Evolutionary conservation across 2,329 filamentous ascomycete genomes (phyloP).

Genomic region (Alternaria arbusti): DNA sequence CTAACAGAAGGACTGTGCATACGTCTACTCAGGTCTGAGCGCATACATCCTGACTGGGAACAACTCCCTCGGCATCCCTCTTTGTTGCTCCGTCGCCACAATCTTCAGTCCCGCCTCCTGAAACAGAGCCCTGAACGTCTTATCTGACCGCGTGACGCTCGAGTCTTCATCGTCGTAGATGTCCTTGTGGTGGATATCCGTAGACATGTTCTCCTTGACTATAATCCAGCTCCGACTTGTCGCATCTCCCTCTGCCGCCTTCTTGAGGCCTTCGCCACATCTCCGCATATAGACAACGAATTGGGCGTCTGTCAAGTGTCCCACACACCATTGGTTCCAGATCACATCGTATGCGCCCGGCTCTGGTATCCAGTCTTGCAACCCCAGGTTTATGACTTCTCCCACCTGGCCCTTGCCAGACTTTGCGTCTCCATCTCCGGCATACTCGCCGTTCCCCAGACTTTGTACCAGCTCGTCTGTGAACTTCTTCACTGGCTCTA

Average conservation of each 20-base stretch:
- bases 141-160: conserved; percentile 77
- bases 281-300: conserved; percentile 70
- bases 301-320: conserved; percentile 78
- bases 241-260: conserved; percentile 38
- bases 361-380: conserved; percentile 71
- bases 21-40: conserved; percentile 60
- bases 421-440: conserved; percentile 26
- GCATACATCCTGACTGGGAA: conserved; percentile 82
- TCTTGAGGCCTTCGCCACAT: conserved; percentile 60
- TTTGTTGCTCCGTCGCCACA: conserved; percentile 46
- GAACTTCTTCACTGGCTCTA: conserved; percentile 86
- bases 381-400: conserved; percentile 71
- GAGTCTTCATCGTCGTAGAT: conserved; percentile 78
- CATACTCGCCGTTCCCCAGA: conserved; percentile 27
- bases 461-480: conserved; percentile 62
- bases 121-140: conserved; percentile 74
- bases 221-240: conserved; percentile 63
- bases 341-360: conserved; percentile 73
- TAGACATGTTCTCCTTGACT: conserved; percentile 81
- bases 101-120: conserved; percentile 70
- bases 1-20: background rate
- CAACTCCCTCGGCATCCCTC: conserved; percentile 71
- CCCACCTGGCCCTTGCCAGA: conserved; percentile 59
- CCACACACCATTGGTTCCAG: conserved; percentile 91
- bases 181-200: conserved; percentile 62